Percentiles rank a stretch among this genome's conserved stretches.
Evolutionary conservation across 768 basidiomycete genomes (phyloP).

Genomic region (Panellus pusillus): DNA sequence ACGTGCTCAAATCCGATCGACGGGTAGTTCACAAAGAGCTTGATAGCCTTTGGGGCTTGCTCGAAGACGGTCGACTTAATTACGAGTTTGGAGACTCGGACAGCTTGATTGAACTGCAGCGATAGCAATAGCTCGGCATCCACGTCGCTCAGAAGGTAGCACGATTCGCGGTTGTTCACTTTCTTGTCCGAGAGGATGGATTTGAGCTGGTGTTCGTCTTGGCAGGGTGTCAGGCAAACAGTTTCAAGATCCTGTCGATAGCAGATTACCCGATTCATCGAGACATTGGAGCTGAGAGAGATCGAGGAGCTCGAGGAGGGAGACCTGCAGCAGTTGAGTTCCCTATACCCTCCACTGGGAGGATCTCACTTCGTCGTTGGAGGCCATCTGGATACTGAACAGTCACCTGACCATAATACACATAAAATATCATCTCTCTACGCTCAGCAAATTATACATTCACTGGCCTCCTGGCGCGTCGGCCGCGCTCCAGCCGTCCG

Average conservation of each 20-base stretch:
- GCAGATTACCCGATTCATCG: slow-evolving; percentile 49
- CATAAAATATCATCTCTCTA: not conserved
- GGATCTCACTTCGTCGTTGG: slow-evolving; percentile 22
- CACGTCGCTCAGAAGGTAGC: slow-evolving; percentile 63
- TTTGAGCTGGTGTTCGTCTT: slow-evolving; percentile 45
- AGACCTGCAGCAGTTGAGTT: slow-evolving; percentile 36
- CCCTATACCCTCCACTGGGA: not conserved
- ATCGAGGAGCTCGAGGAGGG: slow-evolving; percentile 61
- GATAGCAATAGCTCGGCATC: slow-evolving; percentile 75
- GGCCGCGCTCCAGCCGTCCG: slow-evolving; percentile 72
- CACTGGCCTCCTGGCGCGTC: slow-evolving; percentile 90
- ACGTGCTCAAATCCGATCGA: slow-evolving; percentile 68
- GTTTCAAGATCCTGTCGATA: too few species aligned
- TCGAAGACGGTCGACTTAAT: slow-evolving; percentile 39
- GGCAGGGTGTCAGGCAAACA: too few species aligned
- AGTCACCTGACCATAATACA: not conserved
- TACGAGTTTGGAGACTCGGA: slow-evolving; percentile 60
- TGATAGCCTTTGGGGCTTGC: slow-evolving; percentile 61
- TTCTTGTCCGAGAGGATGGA: slow-evolving; percentile 46
- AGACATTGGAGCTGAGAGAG: slow-evolving; percentile 63
- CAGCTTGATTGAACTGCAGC: slow-evolving; percentile 78
- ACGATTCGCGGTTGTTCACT: slow-evolving; percentile 37
- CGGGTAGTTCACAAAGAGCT: slow-evolving; percentile 61
- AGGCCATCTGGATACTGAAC: not conserved
- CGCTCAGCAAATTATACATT: slow-evolving; percentile 67